Base-by-base conservation (phyloP, 192 early-diverging fungal species). In the Entophlyctis luteolus region DNA sequence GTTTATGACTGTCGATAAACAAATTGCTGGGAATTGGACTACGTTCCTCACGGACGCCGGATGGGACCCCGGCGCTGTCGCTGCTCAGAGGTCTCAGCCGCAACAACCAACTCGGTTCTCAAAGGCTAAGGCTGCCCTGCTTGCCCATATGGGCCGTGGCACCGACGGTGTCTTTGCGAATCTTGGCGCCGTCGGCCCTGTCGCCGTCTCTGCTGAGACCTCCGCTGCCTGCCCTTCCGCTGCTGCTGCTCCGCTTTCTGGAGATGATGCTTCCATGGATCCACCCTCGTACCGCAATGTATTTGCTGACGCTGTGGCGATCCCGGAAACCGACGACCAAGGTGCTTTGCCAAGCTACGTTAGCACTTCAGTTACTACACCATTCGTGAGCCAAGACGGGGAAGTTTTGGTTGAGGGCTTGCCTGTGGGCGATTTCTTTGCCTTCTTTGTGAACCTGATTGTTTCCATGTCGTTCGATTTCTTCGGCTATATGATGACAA, bases 401-500 rank as follows among this genome's bases (percentile, higher is more conserved):
- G 87, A 93, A 70, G 74, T 98, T 2, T 74, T 95, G 4, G 87
- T 98, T 8, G 95, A 98, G 58, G 80, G 78, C 12, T 59, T 98
- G 60, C 93, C 95, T 2, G 92, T 94, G 5, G 95, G 95, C 5
- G 85, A 84, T 46, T 60, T 87, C 14, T 79, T 90, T 36, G 73
- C 87, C 39, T 92, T 93, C 66, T 47, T 90, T 23, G 88, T 91
- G 66, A 93, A 93, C 74, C 82, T 93, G 80, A 66, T 90, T 10
- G 78, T 82, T 18, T 79, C 77, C 1, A 75, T 79, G 62, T 71
- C 46, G 10, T 82, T 82, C 46, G 80, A 82, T 59, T 75, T 79
- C 37, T 57, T 82, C 28, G 80, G 93, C 2, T 98, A 95, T 80
- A 86, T 98, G 76, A 75, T 98, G 72, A 94, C 92, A 16, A 90